Base-by-base conservation (phyloP, 352 stramenopile genomes). In the Globisporangium ultimum region DNA sequence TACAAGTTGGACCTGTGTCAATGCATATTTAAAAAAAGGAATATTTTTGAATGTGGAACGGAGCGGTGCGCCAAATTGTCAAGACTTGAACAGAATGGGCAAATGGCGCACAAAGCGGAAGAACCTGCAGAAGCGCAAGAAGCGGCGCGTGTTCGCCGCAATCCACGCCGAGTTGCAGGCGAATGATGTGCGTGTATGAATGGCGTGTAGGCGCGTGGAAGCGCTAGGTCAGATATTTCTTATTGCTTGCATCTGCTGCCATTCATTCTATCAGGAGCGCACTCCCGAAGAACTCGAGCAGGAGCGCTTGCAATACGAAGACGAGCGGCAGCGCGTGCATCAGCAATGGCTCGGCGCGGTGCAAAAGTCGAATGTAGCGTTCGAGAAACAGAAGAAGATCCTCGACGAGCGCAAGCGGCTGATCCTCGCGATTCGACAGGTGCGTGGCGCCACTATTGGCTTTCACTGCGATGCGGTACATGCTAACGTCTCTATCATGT, bases 91-190 rank as follows among this genome's bases (percentile, higher is more conserved):
- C 24, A 36, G 13, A 7, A 89, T 93, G 81, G 71, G 71, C 17
- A 77, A 69, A 18, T 24, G 54, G 13, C 69, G 80, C 15, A 93
- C 84, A 1, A 71, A 76, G 55, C 76, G 74, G 41, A 95, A 93
- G 79, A 95, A 95, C 66, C 40, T 70, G 46, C 74, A 81, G 40
- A 95, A 95, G 76, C 82, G 86, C 47, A 72, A 68, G 45, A 82
- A 83, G 66, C 80, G 84, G 21, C 70, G 84, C 24, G 58, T 91
- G 38, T 84, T 89, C 64, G 81, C 77, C 14, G 60, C 66, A 11
- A 68, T 95, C 32, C 40, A 74, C 32, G 72, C 70, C 1, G 78
- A 90, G 51, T 67, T 93, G 15, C 58, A 52, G 55, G 64, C 68
- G 5, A 68, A 55, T 32, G 24, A 32, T 55, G 78, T 88, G 46